Percentiles rank a stretch among this genome's conserved stretches.
These are phyloP conservation scores for Skeletonema grethae DNA, from an alignment of 108 stramenopile species.

Conservation along the genomic window DNA sequence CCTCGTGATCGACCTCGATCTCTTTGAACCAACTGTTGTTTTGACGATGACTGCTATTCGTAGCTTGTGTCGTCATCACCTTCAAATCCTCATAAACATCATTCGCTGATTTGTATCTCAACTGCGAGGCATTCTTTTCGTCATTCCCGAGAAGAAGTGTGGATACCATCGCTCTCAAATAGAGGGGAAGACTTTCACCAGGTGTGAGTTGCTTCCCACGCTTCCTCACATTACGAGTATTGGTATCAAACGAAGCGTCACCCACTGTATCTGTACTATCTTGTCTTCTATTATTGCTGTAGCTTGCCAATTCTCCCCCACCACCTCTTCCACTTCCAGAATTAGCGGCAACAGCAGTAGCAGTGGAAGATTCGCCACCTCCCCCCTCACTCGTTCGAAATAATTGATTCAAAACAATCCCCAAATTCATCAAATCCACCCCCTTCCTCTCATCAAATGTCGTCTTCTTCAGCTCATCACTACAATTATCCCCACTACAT, in stretches of 20 bases:
- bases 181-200: conserved; percentile 25
- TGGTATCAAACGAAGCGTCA: background rate
- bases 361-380: too few relatives aligned
- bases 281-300: too few relatives aligned
- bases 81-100: conserved; percentile 35
- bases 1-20: conserved; percentile 1
- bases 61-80: conserved; percentile 6
- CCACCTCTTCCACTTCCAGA: background rate
- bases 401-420: conserved; percentile 20
- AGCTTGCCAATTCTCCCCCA: background rate
- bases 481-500: background rate
- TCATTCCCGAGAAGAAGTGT: conserved; percentile 9
- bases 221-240: background rate
- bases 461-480: background rate
- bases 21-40: conserved; percentile 6
- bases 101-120: conserved; percentile 19
- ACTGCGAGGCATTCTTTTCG: background rate
- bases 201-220: conserved; percentile 13
- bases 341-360: too few relatives aligned
- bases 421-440: conserved; percentile 8
- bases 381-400: conserved; percentile 1
- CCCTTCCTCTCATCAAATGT: background rate
- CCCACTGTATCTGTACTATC: background rate
- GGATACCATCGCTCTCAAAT: conserved; percentile 27
- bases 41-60: background rate